phyloP scores from a whole-genome alignment of 108 stramenopile species.

The Phaeodactylum tricornutum region DNA sequence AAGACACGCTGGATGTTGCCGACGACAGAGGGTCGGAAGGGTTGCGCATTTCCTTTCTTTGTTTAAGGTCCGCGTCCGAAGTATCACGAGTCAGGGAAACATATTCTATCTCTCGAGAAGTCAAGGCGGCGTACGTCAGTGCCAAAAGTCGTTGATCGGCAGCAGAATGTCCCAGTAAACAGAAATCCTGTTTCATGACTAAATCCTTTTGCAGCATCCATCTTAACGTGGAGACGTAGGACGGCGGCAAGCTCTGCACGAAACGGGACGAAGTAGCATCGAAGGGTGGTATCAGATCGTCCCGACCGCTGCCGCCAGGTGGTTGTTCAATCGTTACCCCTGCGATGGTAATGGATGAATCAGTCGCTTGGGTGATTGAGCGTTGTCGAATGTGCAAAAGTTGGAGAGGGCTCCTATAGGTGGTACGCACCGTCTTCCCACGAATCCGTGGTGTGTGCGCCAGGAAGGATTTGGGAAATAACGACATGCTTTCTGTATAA shows the following conservation, averaged over 20 bases:
- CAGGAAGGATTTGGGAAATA: too few relatives aligned
- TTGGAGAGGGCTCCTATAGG: too few relatives aligned
- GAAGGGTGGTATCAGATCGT: too few relatives aligned
- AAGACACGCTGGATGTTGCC: neutral
- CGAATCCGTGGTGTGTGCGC: too few relatives aligned
- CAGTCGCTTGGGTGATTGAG: too few relatives aligned
- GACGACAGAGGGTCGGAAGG: conserved; percentile 5
- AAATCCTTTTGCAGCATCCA: conserved; percentile 87
- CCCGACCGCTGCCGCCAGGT: too few relatives aligned
- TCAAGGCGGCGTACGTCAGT: conserved; percentile 55
- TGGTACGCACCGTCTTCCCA: too few relatives aligned
- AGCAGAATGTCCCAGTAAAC: conserved; percentile 60
- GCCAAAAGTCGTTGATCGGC: conserved; percentile 45
- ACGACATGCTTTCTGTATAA: too few relatives aligned
- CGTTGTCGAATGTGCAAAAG: too few relatives aligned
- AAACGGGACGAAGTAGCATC: neutral
- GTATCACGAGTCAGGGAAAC: conserved; percentile 62
- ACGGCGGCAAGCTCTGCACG: neutral
- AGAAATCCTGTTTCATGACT: conserved; percentile 57
- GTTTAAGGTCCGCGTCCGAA: conserved; percentile 82
- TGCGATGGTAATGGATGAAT: too few relatives aligned
- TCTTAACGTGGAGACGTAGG: conserved; percentile 16
- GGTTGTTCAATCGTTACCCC: too few relatives aligned
- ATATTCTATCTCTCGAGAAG: conserved; percentile 51
- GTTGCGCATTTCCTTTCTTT: conserved; percentile 47